phyloP scores from a whole-genome alignment of 306 rosid species.

The Mucuna pruriens region DNA sequence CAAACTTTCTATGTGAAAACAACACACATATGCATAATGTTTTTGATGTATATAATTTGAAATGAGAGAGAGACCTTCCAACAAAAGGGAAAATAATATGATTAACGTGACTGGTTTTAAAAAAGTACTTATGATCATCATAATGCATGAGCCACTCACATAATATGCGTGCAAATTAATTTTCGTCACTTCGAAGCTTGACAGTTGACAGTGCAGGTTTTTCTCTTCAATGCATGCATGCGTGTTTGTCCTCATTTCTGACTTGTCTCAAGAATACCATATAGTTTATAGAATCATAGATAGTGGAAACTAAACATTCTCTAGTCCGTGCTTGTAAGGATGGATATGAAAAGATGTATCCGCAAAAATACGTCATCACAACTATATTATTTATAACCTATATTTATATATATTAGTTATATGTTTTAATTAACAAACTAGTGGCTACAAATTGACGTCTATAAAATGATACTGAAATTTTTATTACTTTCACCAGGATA shows the following conservation, averaged over 20 bases:
- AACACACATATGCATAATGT: constrained; percentile 10
- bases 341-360: neutral
- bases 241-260: neutral
- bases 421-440: neutral
- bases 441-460: neutral
- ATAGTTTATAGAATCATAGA: neutral
- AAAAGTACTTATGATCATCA: constrained; percentile 8
- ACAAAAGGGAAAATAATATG: neutral
- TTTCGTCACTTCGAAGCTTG: neutral
- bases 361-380: neutral
- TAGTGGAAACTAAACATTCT: neutral
- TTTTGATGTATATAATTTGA: neutral
- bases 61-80: neutral
- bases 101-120: neutral
- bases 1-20: constrained; percentile 13
- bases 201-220: neutral
- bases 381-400: neutral
- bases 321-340: neutral
- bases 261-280: neutral
- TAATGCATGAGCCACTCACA: neutral
- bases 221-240: constrained; percentile 15
- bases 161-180: constrained; percentile 14
- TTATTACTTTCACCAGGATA: neutral
- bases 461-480: neutral
- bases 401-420: neutral